Evolutionary conservation across 495 filamentous ascomycete genomes (phyloP).

Genomic region (Bacidia gigantensis): DNA sequence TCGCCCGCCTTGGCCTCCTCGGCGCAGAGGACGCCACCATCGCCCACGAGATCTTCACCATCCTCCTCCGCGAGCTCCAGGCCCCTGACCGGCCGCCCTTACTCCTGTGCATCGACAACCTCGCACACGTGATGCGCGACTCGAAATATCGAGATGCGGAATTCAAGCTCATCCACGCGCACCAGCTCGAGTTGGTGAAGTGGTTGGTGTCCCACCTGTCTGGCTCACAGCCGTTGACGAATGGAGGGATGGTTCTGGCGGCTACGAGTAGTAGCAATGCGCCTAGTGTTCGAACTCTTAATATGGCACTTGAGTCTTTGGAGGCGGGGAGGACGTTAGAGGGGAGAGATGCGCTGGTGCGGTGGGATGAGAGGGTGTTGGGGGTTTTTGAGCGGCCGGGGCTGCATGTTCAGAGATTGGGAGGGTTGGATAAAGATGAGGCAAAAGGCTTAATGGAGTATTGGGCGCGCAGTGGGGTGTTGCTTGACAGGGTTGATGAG

Average conservation of each 20-base stretch:
- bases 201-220: conserved; percentile 59
- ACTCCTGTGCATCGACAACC: conserved; percentile 62
- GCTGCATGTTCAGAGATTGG: conserved; percentile 43
- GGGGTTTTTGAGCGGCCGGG: conserved; percentile 28
- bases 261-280: conserved; percentile 55
- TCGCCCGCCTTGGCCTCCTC: conserved; percentile 52
- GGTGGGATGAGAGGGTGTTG: conserved; percentile 53
- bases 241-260: conserved; percentile 68
- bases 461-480: conserved; percentile 73
- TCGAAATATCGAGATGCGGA: conserved; percentile 57
- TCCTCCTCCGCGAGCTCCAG: conserved; percentile 67
- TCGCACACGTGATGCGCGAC: conserved; percentile 65
- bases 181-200: conserved; percentile 65
- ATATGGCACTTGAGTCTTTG: conserved; percentile 46
- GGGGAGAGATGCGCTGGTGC: conserved; percentile 42
- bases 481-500: conserved; percentile 56
- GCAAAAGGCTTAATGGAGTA: conserved; percentile 80
- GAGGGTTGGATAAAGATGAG: conserved; percentile 58
- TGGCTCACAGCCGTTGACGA: conserved; percentile 44
- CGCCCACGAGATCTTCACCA: conserved; percentile 70
- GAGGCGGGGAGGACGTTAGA: conserved; percentile 20
- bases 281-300: conserved; percentile 45
- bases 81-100: conserved; percentile 56
- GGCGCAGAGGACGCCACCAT: conserved; percentile 61
- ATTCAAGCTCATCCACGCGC: conserved; percentile 67